Evolutionary conservation across 805 yeast genomes (phyloP).

Genomic region (Kazachstania viticola): DNA sequence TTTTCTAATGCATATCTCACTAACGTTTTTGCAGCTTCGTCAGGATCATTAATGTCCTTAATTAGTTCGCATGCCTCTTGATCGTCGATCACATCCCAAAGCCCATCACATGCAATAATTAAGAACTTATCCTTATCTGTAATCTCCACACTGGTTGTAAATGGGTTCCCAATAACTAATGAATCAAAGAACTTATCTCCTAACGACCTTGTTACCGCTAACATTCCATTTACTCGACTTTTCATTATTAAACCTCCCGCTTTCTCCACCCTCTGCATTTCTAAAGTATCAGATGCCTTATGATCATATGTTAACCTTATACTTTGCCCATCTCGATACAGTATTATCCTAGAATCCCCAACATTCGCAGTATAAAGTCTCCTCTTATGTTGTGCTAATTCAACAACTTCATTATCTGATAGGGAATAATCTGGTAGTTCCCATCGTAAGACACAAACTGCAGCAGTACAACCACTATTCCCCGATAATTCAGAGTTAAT

Average conservation of each 20-base stretch:
- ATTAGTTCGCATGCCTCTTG: conserved; percentile 71
- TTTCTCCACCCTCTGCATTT: conserved; percentile 60
- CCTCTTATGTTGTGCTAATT: conserved; percentile 40
- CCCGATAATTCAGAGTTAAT: conserved; percentile 53
- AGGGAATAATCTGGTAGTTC: conserved; percentile 36
- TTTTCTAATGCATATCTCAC: conserved; percentile 66
- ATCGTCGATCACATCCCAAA: conserved; percentile 91
- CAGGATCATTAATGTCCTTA: conserved; percentile 42
- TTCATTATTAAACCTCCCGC: conserved; percentile 84
- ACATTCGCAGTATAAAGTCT: conserved; percentile 89
- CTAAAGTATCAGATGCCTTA: conserved; percentile 75
- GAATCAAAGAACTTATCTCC: conserved; percentile 93
- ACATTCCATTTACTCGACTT: conserved; percentile 87
- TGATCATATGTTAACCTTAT: conserved; percentile 83
- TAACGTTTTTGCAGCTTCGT: conserved; percentile 52
- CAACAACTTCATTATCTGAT: conserved; percentile 11
- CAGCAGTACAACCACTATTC: conserved; percentile 89
- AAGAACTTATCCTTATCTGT: conserved; percentile 56
- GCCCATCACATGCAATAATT: conserved; percentile 90
- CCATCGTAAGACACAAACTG: conserved; percentile 85
- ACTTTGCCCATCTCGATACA: conserved; percentile 65
- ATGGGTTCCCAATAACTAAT: conserved; percentile 81
- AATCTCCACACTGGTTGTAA: conserved; percentile 78
- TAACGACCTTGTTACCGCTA: conserved; percentile 86
- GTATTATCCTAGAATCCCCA: conserved; percentile 81